phyloP scores from a whole-genome alignment of 495 filamentous ascomycete species.

The Aspergillus cavernicola region DNA sequence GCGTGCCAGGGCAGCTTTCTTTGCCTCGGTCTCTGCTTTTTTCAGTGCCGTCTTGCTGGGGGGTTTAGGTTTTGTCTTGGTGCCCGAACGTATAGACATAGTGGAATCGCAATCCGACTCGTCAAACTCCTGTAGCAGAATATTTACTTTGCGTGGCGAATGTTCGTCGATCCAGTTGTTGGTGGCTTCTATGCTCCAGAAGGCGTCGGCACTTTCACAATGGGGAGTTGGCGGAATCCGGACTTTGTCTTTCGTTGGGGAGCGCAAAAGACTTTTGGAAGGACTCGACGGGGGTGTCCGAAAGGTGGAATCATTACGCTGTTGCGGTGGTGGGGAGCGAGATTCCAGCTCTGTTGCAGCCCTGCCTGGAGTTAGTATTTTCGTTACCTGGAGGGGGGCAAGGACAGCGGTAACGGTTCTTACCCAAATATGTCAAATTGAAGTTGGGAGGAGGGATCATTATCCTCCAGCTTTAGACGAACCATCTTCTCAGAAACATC shows the following conservation, averaged over 20 bases:
- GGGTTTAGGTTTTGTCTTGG: constrained; percentile 28
- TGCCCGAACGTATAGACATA: constrained; percentile 6
- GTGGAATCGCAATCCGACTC: constrained; percentile 16
- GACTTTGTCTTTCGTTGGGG: constrained; percentile 48
- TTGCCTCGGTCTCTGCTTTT: constrained; percentile 41
- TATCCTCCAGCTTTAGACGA: constrained; percentile 23
- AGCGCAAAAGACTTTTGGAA: constrained; percentile 39
- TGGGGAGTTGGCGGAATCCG: constrained; percentile 54
- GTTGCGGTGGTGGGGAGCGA: constrained; percentile 15
- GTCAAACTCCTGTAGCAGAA: constrained; percentile 31
- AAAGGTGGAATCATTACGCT: constrained; percentile 14
- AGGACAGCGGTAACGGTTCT: neutral
- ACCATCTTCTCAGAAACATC: constrained; percentile 24
- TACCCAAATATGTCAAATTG: constrained; percentile 23
- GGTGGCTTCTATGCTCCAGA: constrained; percentile 73
- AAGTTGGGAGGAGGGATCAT: constrained; percentile 22
- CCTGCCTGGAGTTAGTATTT: neutral
- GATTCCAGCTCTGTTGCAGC: constrained; percentile 11
- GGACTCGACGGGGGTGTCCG: constrained; percentile 47
- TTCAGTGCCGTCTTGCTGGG: constrained; percentile 42
- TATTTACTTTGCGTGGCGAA: constrained; percentile 57
- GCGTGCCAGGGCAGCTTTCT: constrained; percentile 35
- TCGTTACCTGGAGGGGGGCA: too few species aligned
- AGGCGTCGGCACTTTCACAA: constrained; percentile 67
- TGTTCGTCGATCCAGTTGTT: constrained; percentile 82